Percentiles rank a stretch among this genome's conserved stretches.
Conservation (phyloP, 371 early-diverging fungal genomes). For the Spiromyces aspiralis region DNA sequence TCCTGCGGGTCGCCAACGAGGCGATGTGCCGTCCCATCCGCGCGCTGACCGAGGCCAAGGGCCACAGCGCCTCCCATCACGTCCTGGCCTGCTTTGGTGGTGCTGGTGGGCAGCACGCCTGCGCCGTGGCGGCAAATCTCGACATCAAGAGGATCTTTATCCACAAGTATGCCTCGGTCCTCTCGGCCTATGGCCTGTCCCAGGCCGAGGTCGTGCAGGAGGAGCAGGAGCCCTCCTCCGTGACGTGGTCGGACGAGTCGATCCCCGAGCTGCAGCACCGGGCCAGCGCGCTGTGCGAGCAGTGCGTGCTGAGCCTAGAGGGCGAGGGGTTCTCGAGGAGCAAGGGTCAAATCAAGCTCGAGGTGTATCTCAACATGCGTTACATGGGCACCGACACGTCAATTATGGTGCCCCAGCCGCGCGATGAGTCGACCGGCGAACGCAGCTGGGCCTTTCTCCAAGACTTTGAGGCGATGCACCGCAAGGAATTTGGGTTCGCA, state of each 20-base stretch:
- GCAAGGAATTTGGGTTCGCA: slow-evolving; percentile 83
- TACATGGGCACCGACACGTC: slow-evolving; percentile 92
- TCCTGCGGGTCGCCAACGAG: slow-evolving; percentile 88
- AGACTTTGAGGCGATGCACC: slow-evolving; percentile 50
- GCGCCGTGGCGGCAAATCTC: slow-evolving; percentile 76
- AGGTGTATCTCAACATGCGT: slow-evolving; percentile 73
- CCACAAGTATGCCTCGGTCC: slow-evolving; percentile 74
- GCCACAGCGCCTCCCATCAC: slow-evolving; percentile 73
- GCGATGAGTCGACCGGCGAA: slow-evolving; percentile 12
- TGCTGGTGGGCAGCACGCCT: slow-evolving; percentile 87
- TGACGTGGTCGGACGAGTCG: slow-evolving; percentile 10
- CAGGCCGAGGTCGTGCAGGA: slow-evolving; percentile 88
- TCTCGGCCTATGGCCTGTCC: slow-evolving; percentile 85
- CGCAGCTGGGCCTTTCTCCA: slow-evolving; percentile 33
- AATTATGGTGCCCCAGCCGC: slow-evolving; percentile 69
- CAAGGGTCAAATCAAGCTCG: slow-evolving; percentile 28
- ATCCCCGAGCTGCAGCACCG: slow-evolving; percentile 33
- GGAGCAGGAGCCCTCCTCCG: slow-evolving; percentile 60
- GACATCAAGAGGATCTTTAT: slow-evolving; percentile 69
- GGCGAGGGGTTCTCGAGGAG: slow-evolving; percentile 47
- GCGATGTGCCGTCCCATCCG: slow-evolving; percentile 92
- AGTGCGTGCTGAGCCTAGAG: slow-evolving; percentile 30
- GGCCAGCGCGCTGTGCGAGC: slow-evolving; percentile 28
- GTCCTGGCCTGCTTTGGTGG: slow-evolving; percentile 90
- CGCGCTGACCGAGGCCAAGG: slow-evolving; percentile 84